Evolutionary conservation across 371 early-diverging fungal genomes (phyloP).

Genomic region (Apophysomyces variabilis): DNA sequence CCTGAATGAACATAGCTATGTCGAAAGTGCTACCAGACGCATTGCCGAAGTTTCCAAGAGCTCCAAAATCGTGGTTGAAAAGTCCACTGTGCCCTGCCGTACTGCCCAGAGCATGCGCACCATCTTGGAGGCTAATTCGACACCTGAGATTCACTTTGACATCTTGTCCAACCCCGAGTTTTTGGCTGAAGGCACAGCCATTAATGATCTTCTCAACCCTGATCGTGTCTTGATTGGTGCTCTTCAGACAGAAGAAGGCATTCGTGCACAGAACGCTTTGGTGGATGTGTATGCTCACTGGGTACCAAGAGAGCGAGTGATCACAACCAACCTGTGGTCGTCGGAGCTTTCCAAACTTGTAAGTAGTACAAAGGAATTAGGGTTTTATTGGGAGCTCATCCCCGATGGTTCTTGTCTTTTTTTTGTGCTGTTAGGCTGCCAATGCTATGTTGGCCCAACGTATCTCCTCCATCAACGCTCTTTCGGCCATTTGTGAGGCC

Average conservation of each 20-base stretch:
- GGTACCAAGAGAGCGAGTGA: constrained; percentile 85
- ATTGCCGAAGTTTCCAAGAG: constrained; percentile 86
- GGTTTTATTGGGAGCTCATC: background rate
- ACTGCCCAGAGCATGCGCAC: constrained; percentile 90
- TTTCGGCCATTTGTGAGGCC: constrained; percentile 93
- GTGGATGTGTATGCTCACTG: constrained; percentile 82
- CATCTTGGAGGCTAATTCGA: constrained; percentile 86
- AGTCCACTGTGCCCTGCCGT: constrained; percentile 95
- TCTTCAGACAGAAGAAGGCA: constrained; percentile 76
- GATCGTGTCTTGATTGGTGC: constrained; percentile 95
- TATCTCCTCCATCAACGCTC: constrained; percentile 92
- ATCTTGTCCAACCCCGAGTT: constrained; percentile 97
- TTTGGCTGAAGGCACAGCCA: constrained; percentile 95
- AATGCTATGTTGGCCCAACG: constrained; percentile 97
- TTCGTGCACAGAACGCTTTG: constrained; percentile 78
- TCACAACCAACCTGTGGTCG: constrained; percentile 94
- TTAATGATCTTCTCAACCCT: constrained; percentile 83
- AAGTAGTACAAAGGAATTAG: constrained; percentile 25
- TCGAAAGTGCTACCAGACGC: constrained; percentile 86
- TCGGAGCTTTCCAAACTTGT: constrained; percentile 92
- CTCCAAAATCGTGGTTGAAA: constrained; percentile 93
- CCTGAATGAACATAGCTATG: constrained; percentile 54
- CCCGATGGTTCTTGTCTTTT: background rate
- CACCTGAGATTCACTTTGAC: constrained; percentile 75
- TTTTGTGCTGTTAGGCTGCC: constrained; percentile 67